Evolutionary conservation across 345 rosid species (phyloP).

Genomic region (Eucalyptus sp.): DNA sequence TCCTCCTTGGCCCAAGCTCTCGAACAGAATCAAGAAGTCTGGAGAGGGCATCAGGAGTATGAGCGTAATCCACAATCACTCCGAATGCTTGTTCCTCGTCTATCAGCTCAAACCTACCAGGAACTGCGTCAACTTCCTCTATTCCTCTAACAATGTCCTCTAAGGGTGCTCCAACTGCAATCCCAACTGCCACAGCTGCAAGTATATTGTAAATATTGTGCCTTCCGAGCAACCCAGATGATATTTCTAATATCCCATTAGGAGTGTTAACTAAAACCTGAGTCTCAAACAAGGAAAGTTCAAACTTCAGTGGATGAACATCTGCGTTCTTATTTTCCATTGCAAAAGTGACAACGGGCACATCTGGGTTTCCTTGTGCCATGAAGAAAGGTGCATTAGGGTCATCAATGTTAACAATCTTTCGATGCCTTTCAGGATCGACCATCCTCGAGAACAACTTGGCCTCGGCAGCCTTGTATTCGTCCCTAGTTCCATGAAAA

Average conservation of each 20-base stretch:
- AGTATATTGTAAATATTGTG: constrained; percentile 87
- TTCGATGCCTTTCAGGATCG: constrained; percentile 87
- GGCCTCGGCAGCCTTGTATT: constrained; percentile 68
- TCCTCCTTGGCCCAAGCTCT: constrained; percentile 77
- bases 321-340: constrained; percentile 83
- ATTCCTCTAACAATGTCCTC: constrained; percentile 92
- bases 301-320: constrained; percentile 79
- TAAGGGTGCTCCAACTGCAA: constrained; percentile 91
- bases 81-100: constrained; percentile 95
- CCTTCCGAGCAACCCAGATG: constrained; percentile 82
- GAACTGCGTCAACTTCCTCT: constrained; percentile 92
- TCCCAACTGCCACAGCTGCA: constrained; percentile 88
- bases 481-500: constrained; percentile 68
- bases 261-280: constrained; percentile 89
- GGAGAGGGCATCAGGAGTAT: constrained; percentile 76
- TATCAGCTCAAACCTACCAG: constrained; percentile 90
- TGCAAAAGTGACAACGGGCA: constrained; percentile 84
- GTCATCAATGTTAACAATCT: constrained; percentile 85
- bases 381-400: constrained; percentile 63
- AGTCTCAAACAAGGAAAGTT: constrained; percentile 85
- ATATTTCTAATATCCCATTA: constrained; percentile 77
- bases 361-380: constrained; percentile 57
- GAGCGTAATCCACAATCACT: constrained; percentile 82
- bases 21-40: constrained; percentile 80
- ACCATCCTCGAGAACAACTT: constrained; percentile 83